Evolutionary conservation across 306 rosid species (phyloP), one percentile per base, ranked within the genome.

Genomic region (Hippophae gyantsensis): DNA sequence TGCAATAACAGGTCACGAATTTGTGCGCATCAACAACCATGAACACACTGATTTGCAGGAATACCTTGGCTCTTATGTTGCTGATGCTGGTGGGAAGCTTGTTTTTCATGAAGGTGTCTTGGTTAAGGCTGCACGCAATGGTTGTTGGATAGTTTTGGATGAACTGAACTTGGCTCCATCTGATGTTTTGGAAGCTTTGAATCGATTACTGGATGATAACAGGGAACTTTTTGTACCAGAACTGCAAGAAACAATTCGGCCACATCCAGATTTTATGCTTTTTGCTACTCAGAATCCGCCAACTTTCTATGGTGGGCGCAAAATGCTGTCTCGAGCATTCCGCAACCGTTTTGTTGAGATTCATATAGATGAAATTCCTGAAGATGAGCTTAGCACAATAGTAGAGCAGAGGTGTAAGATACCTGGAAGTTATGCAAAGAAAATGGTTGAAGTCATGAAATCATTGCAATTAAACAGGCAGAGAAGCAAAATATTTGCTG

Each of bases 251-350:
- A 85, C 86, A 14, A 63, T 87, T 66, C 55, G 45, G 70, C 92
- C 98, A 38, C 81, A 92, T 82, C 82, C 82, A 54, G 62, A 87
- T 58, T 92, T 92, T 56, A 87, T 92, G 98, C 98, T 92, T 66
- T 92, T 92, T 73, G 98, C 93, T 10, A 92, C 98, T 55, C 98
- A 92, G 72, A 92, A 92, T 76, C 98, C 98, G 6, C 98, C 98
- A 51, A 82, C 87, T 67, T 62, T 78, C 43, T 92, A 92, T 76
- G 95, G 86, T 61, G 98, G 98, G 10, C 89, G 98, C 40, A 92
- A 92, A 76, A 83, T 87, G 82, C 85, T 92, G 69, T 92, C 98
- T 56, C 80, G 96, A 38, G 98, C 98, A 42, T 87, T 92, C 65
- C 94, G 95, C 42, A 92, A 87, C 61, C 98, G 96, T 56, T 92